Percentiles rank a stretch among this genome's conserved stretches.
Evolutionary conservation across 441 rosid species (phyloP).

Genomic region (Eruca vesicaria): DNA sequence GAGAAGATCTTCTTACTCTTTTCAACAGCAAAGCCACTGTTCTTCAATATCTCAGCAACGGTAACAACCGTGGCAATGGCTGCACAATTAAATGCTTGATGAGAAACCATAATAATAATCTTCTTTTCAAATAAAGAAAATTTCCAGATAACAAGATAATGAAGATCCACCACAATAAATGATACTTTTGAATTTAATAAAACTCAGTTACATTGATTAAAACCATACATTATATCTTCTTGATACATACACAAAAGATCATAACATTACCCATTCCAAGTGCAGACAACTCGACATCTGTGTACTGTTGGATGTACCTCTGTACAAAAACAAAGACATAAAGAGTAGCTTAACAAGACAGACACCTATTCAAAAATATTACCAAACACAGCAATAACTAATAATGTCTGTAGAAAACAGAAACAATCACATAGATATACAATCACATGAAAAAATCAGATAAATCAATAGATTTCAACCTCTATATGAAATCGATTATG

Average conservation of each 20-base stretch:
- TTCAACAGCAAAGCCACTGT: conserved; percentile 79
- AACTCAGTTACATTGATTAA: conserved; percentile 5
- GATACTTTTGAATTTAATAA: conserved; percentile 3
- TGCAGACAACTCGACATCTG: conserved; percentile 86
- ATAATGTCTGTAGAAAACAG: background rate
- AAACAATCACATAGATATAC: background rate
- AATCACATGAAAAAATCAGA: background rate
- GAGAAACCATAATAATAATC: conserved; percentile 5
- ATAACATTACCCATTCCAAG: conserved; percentile 86
- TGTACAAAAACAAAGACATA: conserved; percentile 26
- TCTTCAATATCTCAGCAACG: conserved; percentile 70
- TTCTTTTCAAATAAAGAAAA: background rate
- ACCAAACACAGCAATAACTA: background rate
- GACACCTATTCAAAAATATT: background rate
- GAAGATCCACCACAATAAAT: background rate
- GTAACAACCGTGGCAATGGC: conserved; percentile 86
- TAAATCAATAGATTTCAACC: background rate
- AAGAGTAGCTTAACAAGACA: conserved; percentile 1
- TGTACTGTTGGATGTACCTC: conserved; percentile 93
- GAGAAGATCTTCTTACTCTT: conserved; percentile 51
- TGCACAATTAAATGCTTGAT: conserved; percentile 31
- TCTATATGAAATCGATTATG: background rate
- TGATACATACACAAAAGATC: background rate
- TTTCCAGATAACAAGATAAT: background rate
- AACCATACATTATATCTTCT: background rate